Evolutionary conservation across 306 rosid genomes (phyloP).

Genomic region (Glycyrrhiza uralensis): DNA sequence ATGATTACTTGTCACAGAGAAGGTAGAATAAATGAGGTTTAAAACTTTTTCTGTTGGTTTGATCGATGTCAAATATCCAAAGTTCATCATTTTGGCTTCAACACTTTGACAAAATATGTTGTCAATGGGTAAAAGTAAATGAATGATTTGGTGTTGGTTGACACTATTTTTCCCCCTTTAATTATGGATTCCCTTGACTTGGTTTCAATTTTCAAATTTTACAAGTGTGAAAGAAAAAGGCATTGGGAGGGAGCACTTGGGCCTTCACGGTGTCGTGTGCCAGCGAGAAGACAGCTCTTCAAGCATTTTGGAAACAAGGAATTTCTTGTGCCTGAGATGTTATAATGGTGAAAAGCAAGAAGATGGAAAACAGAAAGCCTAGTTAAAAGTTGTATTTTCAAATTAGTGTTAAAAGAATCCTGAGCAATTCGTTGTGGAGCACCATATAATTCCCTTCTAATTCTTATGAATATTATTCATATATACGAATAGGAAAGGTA

Average conservation of each 20-base stretch:
- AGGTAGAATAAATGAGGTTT: not conserved
- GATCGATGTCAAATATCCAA: not conserved
- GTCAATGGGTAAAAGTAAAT: not conserved
- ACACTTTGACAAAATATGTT: constrained; percentile 2
- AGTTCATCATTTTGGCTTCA: not conserved
- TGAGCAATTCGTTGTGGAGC: not conserved
- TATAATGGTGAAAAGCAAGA: not conserved
- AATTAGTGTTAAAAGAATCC: not conserved
- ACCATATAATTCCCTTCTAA: not conserved
- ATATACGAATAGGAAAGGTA: not conserved
- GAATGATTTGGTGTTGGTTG: constrained; percentile 16
- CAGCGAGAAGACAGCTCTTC: constrained; percentile 24
- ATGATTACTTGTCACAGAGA: constrained; percentile 5
- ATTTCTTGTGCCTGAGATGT: not conserved
- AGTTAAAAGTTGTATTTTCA: not conserved
- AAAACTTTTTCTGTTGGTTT: not conserved
- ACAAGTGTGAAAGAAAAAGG: constrained; percentile 22
- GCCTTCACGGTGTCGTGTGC: constrained; percentile 23
- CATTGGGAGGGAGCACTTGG: constrained; percentile 8
- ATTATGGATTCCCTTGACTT: constrained; percentile 16
- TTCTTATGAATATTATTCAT: not conserved
- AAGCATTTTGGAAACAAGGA: not conserved
- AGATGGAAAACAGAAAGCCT: not conserved
- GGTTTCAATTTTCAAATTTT: not conserved
- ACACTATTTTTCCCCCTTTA: not conserved